These are phyloP conservation scores for Pleurotus ostreatus DNA, from an alignment of 768 basidiomycete genomes.

Conservation along the genomic window DNA sequence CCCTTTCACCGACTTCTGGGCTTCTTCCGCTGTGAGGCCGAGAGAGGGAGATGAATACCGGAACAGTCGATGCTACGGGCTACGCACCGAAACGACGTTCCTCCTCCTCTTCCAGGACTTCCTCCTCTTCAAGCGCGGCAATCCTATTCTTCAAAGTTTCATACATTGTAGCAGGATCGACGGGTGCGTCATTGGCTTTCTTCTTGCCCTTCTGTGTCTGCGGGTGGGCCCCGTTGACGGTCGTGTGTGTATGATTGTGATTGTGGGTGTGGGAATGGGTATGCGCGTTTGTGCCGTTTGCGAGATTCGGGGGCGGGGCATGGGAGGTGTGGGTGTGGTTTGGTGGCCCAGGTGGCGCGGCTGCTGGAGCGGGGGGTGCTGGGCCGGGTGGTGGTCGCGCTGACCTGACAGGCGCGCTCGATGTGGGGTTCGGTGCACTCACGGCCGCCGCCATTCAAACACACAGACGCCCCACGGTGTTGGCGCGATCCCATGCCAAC, in stretches of 20 bases:
- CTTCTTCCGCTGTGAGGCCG: conserved; percentile 68
- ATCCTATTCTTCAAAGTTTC: conserved; percentile 86
- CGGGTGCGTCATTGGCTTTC: conserved; percentile 65
- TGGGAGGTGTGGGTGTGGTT: conserved; percentile 43
- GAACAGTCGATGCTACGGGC: conserved; percentile 5
- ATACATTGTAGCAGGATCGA: conserved; percentile 85
- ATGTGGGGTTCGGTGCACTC: conserved; percentile 41
- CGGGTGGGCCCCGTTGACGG: conserved; percentile 39
- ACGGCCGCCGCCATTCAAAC: conserved; percentile 27
- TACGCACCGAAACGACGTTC: conserved; percentile 70
- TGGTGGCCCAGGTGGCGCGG: conserved; percentile 55
- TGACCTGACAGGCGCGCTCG: conserved; percentile 28
- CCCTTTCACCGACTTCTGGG: conserved; percentile 80
- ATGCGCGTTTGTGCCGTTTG: conserved; percentile 17
- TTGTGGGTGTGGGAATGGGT: conserved; percentile 17
- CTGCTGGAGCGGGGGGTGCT: conserved; percentile 42
- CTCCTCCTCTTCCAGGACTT: conserved; percentile 84
- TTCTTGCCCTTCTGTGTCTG: conserved; percentile 53
- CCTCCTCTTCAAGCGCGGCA: conserved; percentile 85
- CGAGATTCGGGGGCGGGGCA: conserved; percentile 22
- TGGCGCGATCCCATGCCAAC: too few relatives aligned
- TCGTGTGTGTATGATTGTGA: conserved; percentile 23
- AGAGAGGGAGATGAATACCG: conserved; percentile 17
- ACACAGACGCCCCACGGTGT: too few relatives aligned
- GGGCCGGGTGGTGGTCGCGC: conserved; percentile 9